Base-by-base conservation (phyloP, 1,284 basidiomycete species). In the Nidula niveotomentosa region DNA sequence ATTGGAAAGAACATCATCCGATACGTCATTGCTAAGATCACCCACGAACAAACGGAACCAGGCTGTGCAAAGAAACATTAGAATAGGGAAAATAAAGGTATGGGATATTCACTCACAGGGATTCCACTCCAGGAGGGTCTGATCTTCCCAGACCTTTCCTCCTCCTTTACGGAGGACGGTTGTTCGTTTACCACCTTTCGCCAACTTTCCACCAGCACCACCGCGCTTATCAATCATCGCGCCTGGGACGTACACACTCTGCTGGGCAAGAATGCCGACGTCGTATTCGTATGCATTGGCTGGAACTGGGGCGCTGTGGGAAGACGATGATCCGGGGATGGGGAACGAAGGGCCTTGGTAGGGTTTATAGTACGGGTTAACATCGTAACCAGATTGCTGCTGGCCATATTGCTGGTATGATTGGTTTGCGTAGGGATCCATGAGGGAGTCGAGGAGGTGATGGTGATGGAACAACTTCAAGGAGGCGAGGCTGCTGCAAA, bases 31-130 rank as follows among this genome's bases (percentile, higher is more conserved):
- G 65, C 96, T 98, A 43, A 99, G 81, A 71, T 99, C 96, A 49
- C 97, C 97, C 18, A 99, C 94, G 66, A 99, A 99, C 47, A 99
- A 77, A 34, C 97, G 87, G 76, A 97, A 99, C 93, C 98, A 99
- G 10, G 91, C 93, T 97, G 62, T 7, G 54, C 51, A 60, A 18
- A 47, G 48, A 43, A 63, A 48, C 60, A 61, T 37, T 58, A 57
- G 55, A 37, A 55, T 52, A 46, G 48, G 48, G 17, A 30, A 34
- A 12, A 59, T 51, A 44, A 17, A 45, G 54, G 44, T 36, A 41
- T 10, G 34, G 54, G 53, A 35, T 9, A 10, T 34, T 4, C 6
- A 81, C 92, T 69, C 67, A 96, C 95, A 86, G 48, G 97, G 91
- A 74, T 96, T 97, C 97, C 97, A 99, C 60, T 99, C 97, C 13